phyloP scores from a whole-genome alignment of 108 stramenopile genomes.

The Aurantiochytrium sp. region DNA sequence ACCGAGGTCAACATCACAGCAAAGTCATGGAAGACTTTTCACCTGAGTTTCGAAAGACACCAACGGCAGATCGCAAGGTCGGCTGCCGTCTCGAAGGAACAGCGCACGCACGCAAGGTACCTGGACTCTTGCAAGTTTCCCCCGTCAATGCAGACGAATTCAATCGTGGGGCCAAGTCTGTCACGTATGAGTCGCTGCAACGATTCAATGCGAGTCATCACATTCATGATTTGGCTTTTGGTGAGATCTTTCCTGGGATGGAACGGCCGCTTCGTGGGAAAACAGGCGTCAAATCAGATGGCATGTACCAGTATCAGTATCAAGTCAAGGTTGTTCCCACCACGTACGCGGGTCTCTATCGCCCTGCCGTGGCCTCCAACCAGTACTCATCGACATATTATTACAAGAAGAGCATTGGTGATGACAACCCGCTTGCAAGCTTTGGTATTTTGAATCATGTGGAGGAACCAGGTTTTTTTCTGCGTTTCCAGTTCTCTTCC shows the following conservation, averaged over 20 bases:
- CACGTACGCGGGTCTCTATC: not conserved
- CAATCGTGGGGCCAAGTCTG: not conserved
- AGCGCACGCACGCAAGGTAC: not conserved
- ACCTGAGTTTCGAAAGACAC: not conserved
- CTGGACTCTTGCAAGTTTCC: not conserved
- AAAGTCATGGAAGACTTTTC: not conserved
- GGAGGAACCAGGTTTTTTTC: not conserved
- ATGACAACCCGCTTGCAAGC: not conserved
- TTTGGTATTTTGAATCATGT: not conserved
- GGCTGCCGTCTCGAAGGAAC: not conserved
- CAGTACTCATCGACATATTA: not conserved
- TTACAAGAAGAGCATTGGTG: not conserved
- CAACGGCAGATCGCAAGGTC: not conserved
- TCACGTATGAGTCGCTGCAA: not conserved
- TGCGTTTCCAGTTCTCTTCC: not conserved
- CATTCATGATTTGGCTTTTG: not conserved
- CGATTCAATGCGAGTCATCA: not conserved
- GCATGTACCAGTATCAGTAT: constrained; percentile 11
- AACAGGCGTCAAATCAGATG: not conserved
- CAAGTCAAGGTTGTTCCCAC: constrained; percentile 8
- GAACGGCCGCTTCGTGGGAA: not conserved
- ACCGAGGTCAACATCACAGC: not conserved
- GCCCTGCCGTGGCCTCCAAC: not conserved
- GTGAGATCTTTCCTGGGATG: not conserved
- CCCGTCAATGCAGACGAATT: not conserved